Base-by-base conservation (phyloP, 768 basidiomycete species). In the Pleurotus cornucopiae region DNA sequence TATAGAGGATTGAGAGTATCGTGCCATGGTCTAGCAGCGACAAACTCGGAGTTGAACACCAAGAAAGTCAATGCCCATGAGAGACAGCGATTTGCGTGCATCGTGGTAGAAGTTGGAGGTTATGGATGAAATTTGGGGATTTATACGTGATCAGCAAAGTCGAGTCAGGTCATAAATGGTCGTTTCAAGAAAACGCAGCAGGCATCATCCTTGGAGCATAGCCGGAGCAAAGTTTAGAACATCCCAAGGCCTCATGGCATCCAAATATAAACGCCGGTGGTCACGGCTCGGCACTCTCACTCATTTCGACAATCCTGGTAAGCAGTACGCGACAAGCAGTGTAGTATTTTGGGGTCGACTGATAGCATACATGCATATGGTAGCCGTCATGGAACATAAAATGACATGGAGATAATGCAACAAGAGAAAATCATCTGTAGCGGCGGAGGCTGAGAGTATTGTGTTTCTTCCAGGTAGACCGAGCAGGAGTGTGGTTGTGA, bases 381-480 rank as follows among this genome's bases (percentile, higher is more conserved):
- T 39, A 41, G 41, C 20, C 38, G 51, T 41, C 51, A 53, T 53
- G 37, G 18, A 41, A 41, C 51, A 41, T 41, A 53, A 34, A 41
- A 18, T 13, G 25, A 18, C 13, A 53, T 40, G 51, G 21, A 20
- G 11, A 53, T 16, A 41, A 23, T 40, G 53, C 23, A 63, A 61
- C 54, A 30, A 55, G 60, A 44, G 26, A 46, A 64, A 61, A 76
- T 83, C 82, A 92, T 74, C 90, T 86, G 82, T 92, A 92, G 61
- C 90, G 86, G 68, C 88, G 90, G 60, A 92, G 82, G 72, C 85
- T 88, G 82, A 92, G 89, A 13, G 95, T 97, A 84, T 98, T 99
- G 94, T 98, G 91, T 72, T 82, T 94, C 76, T 91, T 94, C 94
- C 94, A 98, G 75, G 90, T 93, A 7, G 93, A 88, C 61, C 86